Base-by-base conservation (phyloP, 192 early-diverging fungal species). In the Rhizophlyctis rosea region DNA sequence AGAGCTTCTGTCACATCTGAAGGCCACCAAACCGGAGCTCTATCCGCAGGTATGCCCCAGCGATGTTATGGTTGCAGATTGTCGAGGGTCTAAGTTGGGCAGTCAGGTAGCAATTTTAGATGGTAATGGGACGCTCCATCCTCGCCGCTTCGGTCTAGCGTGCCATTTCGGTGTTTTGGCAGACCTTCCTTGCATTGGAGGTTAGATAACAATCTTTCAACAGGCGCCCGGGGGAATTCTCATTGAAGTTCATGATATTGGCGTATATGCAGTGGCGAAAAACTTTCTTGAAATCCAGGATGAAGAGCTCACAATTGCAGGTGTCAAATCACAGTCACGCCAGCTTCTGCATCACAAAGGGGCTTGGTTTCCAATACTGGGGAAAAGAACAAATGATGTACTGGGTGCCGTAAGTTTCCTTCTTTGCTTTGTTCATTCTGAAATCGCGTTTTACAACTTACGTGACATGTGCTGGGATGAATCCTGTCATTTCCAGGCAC, bases 61-160 rank as follows among this genome's bases (percentile, higher is more conserved):
- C 30, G 56, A 61, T 33, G 60, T 55, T n/a, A n/a, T n/a, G n/a
- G n/a, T n/a, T n/a, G n/a, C n/a, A n/a, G n/a, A n/a, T n/a, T n/a
- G n/a, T n/a, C n/a, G n/a, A n/a, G n/a, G n/a, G n/a, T n/a, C n/a
- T n/a, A n/a, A n/a, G n/a, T n/a, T n/a, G n/a, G n/a, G 18, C 13
- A 47, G 32, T n/a, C 57, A 70, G 61, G 30, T 69, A 4, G 76
- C 93, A 14, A 58, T 94, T 4, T 90, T 96, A 0, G 94, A 94
- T 72, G 93, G 93, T 27, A 93, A 94, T 60, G 94, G 94, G 13
- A 69, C 76, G 23, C 69, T 96, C 51, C 95, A 98, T 66, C 94
- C 94, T 21, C 84, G 93, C 13, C 68, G 72, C 33, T 96, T 94
- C 63, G 95, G 95, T 25, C 82, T 90, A 0, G 95, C 95, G 18